These are phyloP conservation scores for Knufia fluminis DNA, from an alignment of 2,329 filamentous ascomycete species.

Conservation along the genomic window DNA sequence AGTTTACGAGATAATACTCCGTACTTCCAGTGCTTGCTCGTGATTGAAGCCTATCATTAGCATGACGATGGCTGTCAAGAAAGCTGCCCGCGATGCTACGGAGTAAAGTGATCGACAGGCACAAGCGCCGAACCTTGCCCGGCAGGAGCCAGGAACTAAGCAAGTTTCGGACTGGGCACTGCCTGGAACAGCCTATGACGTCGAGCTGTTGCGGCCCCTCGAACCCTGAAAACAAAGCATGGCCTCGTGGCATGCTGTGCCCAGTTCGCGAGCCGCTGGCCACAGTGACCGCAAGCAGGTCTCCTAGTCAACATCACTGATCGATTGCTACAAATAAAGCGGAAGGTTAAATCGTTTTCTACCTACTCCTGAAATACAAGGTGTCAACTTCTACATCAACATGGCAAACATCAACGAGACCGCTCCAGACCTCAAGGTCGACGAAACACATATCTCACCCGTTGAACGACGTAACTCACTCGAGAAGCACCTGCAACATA, in stretches of 20 bases:
- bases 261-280: background rate
- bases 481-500: conserved; percentile 61
- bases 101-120: background rate
- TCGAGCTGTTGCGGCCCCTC: background rate
- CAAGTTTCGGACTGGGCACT: background rate
- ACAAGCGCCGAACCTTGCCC: background rate
- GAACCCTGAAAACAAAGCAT: background rate
- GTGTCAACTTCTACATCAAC: conserved; percentile 3
- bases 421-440: conserved; percentile 31
- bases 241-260: background rate
- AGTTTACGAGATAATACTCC: too few species aligned
- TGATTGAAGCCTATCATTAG: too few species aligned
- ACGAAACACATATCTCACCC: conserved; percentile 52
- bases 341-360: too few species aligned
- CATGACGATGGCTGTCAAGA: background rate
- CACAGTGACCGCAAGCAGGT: background rate
- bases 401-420: conserved; percentile 20
- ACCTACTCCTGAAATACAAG: too few species aligned
- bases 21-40: too few species aligned
- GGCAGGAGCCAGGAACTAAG: background rate
- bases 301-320: background rate
- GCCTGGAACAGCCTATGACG: background rate
- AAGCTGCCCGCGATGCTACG: background rate
- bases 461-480: conserved; percentile 56
- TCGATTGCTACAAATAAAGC: background rate